Evolutionary conservation across 345 rosid species (phyloP).

Genomic region (Euphorbia pulcherrima): DNA sequence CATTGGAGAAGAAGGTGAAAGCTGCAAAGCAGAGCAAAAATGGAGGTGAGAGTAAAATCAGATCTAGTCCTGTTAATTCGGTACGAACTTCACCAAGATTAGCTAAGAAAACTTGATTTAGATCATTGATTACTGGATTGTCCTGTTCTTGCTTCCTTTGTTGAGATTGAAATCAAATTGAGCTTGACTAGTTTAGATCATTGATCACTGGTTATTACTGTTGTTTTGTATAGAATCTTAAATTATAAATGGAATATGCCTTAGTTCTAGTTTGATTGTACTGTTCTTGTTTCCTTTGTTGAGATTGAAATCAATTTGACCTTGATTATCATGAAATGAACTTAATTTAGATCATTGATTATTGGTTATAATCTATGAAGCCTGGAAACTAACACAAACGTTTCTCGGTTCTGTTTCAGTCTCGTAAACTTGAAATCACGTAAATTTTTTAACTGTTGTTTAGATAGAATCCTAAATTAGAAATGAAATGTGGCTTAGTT

Average conservation of each 20-base stretch:
- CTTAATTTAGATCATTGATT: no score
- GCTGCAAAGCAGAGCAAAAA: slow-evolving; percentile 4
- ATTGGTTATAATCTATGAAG: no score
- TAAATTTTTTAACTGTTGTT: neutral
- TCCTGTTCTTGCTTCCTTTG: no score
- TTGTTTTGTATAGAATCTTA: neutral
- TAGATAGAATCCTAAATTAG: neutral
- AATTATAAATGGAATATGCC: neutral
- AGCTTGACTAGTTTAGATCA: neutral
- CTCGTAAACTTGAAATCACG: no score
- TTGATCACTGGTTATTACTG: neutral
- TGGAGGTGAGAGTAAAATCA: slow-evolving; percentile 11
- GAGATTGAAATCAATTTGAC: neutral
- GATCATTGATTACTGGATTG: no score
- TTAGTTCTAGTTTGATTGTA: neutral
- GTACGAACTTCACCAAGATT: slow-evolving; percentile 62
- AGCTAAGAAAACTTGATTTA: slow-evolving; percentile 34
- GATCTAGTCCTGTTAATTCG: neutral
- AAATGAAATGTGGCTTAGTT: neutral
- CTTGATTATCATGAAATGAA: slow-evolving; percentile 8
- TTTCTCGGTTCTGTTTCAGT: no score
- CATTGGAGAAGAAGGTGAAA: slow-evolving; percentile 14
- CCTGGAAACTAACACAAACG: no score
- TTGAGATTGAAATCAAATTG: no score
- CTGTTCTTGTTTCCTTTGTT: no score